phyloP scores from a whole-genome alignment of 2,329 filamentous ascomycete species.

The Lasiodiplodia citricola region DNA sequence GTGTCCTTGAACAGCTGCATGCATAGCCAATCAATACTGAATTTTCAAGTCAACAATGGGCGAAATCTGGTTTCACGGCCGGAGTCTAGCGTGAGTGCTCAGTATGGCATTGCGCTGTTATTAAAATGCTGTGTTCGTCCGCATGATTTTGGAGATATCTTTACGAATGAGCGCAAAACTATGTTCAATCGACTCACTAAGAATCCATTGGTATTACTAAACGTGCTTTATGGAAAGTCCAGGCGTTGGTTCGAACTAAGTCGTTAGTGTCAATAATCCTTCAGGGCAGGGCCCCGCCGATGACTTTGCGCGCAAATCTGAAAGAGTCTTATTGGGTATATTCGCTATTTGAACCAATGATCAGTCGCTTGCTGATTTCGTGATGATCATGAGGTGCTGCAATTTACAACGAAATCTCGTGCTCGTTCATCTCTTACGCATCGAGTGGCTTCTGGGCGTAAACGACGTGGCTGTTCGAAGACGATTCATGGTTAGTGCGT shows the following conservation, averaged over 20 bases:
- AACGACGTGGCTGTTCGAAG: slow-evolving; percentile 10
- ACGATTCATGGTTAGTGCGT: not conserved
- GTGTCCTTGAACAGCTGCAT: no score
- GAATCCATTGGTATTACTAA: not conserved
- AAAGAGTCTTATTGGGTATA: slow-evolving; percentile 7
- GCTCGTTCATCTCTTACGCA: not conserved
- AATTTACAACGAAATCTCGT: not conserved
- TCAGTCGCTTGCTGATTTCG: not conserved
- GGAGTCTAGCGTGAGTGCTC: no score
- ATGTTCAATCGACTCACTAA: not conserved
- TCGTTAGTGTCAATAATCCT: not conserved
- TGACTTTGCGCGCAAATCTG: not conserved
- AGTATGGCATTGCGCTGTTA: not conserved
- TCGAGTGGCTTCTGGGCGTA: slow-evolving; percentile 23
- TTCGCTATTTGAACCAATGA: not conserved
- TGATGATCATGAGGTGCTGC: not conserved
- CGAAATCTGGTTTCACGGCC: no score
- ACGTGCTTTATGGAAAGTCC: not conserved
- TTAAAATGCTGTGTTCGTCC: not conserved
- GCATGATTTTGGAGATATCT: not conserved
- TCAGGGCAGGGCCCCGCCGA: not conserved
- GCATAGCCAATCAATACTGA: no score
- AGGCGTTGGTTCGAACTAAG: not conserved
- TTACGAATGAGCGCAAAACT: not conserved
- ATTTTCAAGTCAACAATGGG: no score